Base-by-base conservation (phyloP, 225 moss, liverwort and hornwort genomes). In the Anthoceros angustus region DNA sequence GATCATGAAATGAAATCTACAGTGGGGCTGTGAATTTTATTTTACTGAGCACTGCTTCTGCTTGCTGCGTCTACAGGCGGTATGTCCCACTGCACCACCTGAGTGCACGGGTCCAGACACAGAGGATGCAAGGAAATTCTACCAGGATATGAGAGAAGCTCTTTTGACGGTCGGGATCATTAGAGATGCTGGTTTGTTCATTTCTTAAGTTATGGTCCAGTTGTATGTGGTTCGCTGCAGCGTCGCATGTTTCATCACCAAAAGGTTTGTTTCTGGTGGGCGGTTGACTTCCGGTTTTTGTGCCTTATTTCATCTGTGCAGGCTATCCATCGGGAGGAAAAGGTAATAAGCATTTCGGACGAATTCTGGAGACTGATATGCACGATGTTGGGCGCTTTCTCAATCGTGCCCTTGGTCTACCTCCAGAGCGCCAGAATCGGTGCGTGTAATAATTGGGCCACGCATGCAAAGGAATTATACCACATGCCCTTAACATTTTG, bases 331-430 rank as follows among this genome's bases (percentile, higher is more conserved):
- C 32, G 32, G 32, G 32, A 63, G 74, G 70, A 68, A 88, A 86
- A 67, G 74, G 77, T 60, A 77, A 73, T 62, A 89, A 82, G 70
- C 81, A 82, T 43, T 80, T 89, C 41, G 98, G 98, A 77, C 82
- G 98, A 71, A 92, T 99, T 43, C 78, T 81, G 41, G 98, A 99
- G 76, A 83, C 78, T 40, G 92, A 99, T 79, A 66, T 86, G 66
- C 85, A 99, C 76, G 92, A 99, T 69, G 92, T 99, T 42, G 98
- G 78, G 65, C 84, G 98, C 68, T 99, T 92, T 75, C 88, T 99
- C 63, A 99, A 99, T 75, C 84, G 98, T 62, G 86, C 86, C 61
- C 60, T 99, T 43, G 98, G 98, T 10, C 77, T 99, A 74, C 88
- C 89, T 40, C 98, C 98, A 43, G 87, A 83, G 10, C 73, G 87